Conservation (phyloP, 768 basidiomycete genomes). For the Tremella yokohamensis region DNA sequence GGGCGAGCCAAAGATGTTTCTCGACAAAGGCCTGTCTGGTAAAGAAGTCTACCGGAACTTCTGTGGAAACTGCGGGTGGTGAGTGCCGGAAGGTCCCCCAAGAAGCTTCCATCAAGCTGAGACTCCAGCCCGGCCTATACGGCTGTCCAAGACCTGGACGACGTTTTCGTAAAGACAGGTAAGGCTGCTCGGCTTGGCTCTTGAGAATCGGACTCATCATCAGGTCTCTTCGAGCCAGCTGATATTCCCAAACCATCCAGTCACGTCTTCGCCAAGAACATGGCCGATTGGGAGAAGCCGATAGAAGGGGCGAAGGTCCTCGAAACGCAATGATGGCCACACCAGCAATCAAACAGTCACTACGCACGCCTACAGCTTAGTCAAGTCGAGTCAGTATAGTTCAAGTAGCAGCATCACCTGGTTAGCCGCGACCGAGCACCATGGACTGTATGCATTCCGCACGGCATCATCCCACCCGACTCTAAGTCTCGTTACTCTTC, state of each 20-base stretch:
- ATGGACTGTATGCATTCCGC: too few species aligned
- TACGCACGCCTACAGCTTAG: too few species aligned
- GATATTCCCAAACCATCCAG: slow-evolving; percentile 10
- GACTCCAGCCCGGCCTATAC: slow-evolving; percentile 9
- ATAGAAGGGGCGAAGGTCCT: slow-evolving; percentile 8
- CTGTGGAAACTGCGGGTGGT: slow-evolving; percentile 23
- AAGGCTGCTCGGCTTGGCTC: not conserved
- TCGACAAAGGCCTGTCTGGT: slow-evolving; percentile 10
- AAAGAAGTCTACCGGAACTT: slow-evolving; percentile 13
- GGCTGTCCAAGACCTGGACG: not conserved
- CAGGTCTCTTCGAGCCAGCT: slow-evolving; percentile 17
- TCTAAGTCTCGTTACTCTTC: too few species aligned
- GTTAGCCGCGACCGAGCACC: too few species aligned
- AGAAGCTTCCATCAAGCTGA: not conserved
- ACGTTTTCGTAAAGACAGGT: slow-evolving; percentile 14
- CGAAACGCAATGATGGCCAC: slow-evolving; percentile 10
- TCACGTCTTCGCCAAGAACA: slow-evolving; percentile 18
- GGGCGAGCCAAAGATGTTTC: slow-evolving; percentile 11
- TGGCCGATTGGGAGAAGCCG: slow-evolving; percentile 20
- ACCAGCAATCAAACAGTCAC: too few species aligned
- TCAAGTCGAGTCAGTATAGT: too few species aligned
- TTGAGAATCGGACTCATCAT: not conserved
- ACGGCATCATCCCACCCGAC: too few species aligned
- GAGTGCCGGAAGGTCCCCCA: slow-evolving; percentile 2
- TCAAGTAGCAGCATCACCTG: too few species aligned